Evolutionary conservation across 2,329 filamentous ascomycete genomes (phyloP).

Genomic region (Xylaria sp.): DNA sequence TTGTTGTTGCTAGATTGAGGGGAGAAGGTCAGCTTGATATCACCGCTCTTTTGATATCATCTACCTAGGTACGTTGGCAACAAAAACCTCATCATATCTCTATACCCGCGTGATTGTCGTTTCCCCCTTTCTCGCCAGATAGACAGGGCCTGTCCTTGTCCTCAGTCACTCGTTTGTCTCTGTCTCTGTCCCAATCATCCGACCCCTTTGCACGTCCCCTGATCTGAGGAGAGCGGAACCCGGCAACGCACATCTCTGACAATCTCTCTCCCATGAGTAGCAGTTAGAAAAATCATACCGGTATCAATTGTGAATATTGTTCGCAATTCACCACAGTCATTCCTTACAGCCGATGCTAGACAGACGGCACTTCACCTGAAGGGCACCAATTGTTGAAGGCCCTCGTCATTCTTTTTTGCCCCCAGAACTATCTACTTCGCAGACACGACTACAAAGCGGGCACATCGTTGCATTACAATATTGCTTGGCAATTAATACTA

Average conservation of each 20-base stretch:
- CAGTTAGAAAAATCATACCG: constrained; percentile 38
- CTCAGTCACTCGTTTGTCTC: constrained; percentile 44
- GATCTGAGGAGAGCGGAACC: constrained; percentile 48
- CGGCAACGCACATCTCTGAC: constrained; percentile 47
- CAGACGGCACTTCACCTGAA: constrained; percentile 35
- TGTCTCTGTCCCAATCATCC: constrained; percentile 41
- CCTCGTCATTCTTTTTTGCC: constrained; percentile 19
- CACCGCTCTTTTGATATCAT: constrained; percentile 41
- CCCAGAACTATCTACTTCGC: constrained; percentile 7
- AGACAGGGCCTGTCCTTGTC: constrained; percentile 21
- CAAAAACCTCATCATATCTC: constrained; percentile 26
- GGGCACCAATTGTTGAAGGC: constrained; percentile 29
- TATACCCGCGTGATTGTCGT: background rate
- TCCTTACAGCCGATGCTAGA: constrained; percentile 41
- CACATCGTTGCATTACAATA: background rate
- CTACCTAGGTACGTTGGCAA: constrained; percentile 3
- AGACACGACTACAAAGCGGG: constrained; percentile 5
- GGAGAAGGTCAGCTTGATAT: constrained; percentile 29
- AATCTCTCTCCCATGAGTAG: constrained; percentile 33
- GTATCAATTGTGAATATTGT: constrained; percentile 37
- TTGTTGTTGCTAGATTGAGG: constrained; percentile 17
- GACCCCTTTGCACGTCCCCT: constrained; percentile 42
- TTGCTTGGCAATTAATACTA: constrained; percentile 16
- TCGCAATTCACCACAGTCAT: constrained; percentile 33
- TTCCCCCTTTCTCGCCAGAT: background rate